These are phyloP conservation scores for Magnaporthiopsis rhizophila DNA, from an alignment of 2,329 filamentous ascomycete species.

Conservation along the genomic window DNA sequence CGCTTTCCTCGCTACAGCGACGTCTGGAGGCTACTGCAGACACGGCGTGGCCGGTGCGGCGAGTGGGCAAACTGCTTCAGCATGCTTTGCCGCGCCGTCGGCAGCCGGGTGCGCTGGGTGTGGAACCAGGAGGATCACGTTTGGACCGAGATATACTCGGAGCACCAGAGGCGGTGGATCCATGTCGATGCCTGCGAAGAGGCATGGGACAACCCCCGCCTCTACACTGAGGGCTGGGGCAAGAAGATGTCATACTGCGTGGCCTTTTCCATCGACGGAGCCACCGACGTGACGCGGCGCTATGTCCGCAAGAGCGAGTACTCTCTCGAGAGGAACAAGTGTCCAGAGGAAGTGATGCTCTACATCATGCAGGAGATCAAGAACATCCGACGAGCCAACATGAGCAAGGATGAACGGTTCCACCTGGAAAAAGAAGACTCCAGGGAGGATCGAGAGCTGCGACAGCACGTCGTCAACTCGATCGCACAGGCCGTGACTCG, in stretches of 20 bases:
- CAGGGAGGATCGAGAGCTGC: constrained; percentile 66
- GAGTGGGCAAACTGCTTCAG: constrained; percentile 99
- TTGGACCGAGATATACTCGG: constrained; percentile 96
- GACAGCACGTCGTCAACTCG: constrained; percentile 63
- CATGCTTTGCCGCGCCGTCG: constrained; percentile 92
- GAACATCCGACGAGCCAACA: constrained; percentile 70
- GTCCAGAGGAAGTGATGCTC: constrained; percentile 81
- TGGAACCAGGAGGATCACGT: constrained; percentile 98
- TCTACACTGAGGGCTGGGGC: constrained; percentile 92
- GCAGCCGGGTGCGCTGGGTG: constrained; percentile 87
- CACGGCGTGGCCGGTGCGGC: constrained; percentile 74
- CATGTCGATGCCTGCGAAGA: constrained; percentile 94
- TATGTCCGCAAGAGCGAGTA: constrained; percentile 66
- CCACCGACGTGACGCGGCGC: constrained; percentile 57
- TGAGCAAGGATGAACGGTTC: constrained; percentile 80
- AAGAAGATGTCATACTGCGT: constrained; percentile 97
- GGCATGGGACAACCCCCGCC: constrained; percentile 84
- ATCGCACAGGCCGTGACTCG: constrained; percentile 67
- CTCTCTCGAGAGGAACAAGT: constrained; percentile 66
- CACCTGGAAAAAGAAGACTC: constrained; percentile 73
- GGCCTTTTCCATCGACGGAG: constrained; percentile 86
- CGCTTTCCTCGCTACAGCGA: constrained; percentile 92
- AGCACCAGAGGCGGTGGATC: constrained; percentile 90
- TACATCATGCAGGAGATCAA: constrained; percentile 92
- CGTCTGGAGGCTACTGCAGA: constrained; percentile 86